Evolutionary conservation across 352 stramenopile species (phyloP).

Genomic region (Phytopythium chamaehyphon): DNA sequence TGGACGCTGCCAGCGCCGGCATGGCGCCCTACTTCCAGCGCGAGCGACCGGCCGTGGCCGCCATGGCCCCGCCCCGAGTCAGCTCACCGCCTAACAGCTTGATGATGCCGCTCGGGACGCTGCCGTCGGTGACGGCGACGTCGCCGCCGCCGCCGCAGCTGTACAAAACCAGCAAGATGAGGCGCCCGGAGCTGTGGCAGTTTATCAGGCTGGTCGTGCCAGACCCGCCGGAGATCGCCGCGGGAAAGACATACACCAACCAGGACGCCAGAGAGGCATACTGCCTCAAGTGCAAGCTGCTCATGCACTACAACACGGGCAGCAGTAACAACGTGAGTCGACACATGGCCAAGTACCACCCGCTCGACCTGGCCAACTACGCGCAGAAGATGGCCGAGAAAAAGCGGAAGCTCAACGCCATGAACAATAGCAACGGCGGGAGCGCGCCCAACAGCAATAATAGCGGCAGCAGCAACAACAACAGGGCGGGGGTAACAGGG

Average conservation of each 20-base stretch:
- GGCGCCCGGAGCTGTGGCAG: slow-evolving; percentile 50
- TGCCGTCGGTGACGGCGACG: slow-evolving; percentile 5
- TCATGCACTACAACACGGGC: slow-evolving; percentile 54
- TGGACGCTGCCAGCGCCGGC: slow-evolving; percentile 4
- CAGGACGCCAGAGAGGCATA: slow-evolving; percentile 50
- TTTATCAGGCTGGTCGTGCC: slow-evolving; percentile 51
- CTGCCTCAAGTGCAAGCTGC: slow-evolving; percentile 50
- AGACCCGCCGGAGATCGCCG: slow-evolving; percentile 32
- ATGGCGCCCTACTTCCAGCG: slow-evolving; percentile 5
- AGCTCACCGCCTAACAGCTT: background rate
- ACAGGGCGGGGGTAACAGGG: background rate
- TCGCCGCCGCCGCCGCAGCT: slow-evolving; percentile 26
- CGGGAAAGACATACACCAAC: slow-evolving; percentile 43
- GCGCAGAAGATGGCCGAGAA: slow-evolving; percentile 31
- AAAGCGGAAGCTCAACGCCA: slow-evolving; percentile 21
- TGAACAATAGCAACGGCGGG: slow-evolving; percentile 11
- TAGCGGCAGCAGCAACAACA: slow-evolving; percentile 3
- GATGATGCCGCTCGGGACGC: background rate
- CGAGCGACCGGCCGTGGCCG: background rate
- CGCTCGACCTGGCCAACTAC: slow-evolving; percentile 31
- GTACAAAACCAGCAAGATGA: slow-evolving; percentile 58
- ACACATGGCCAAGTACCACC: slow-evolving; percentile 53
- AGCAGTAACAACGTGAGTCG: slow-evolving; percentile 56
- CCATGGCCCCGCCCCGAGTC: background rate
- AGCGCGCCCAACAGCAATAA: slow-evolving; percentile 6